Evolutionary conservation across 2,329 filamentous ascomycete genomes (phyloP), one percentile per base, ranked within the genome.

Genomic region (Talaromyces sp.): DNA sequence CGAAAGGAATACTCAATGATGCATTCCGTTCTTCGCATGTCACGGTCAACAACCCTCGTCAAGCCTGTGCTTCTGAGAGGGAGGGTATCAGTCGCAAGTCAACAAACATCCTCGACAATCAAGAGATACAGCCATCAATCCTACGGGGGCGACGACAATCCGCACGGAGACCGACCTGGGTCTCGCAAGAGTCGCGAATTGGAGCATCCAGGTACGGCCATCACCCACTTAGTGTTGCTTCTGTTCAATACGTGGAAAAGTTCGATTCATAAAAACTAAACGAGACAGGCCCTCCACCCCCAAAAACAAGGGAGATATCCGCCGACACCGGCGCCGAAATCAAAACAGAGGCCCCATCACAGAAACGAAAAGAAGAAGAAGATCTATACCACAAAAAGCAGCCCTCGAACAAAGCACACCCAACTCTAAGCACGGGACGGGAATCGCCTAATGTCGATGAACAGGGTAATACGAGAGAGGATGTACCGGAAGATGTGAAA

Each of bases 401-500:
- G 39, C 58, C 71, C 2, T 73, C 71, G 40, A 73, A 74, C 56
- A 67, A 71, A 2, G 70, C 71, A 19, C 63, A 61, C 4, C 70
- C 72, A 13, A 73, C 71, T 2, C 62, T 74, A 10, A 62, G 53
- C n/a, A 65, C 68, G 46, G 68, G 66, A 7, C 63, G 60, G 9
- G 63, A 69, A 40, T 70, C 70, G 2, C 65, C 66, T 8, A 65
- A 72, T 37, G 52, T 69, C 8, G 70, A 74, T 40, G 45, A 57
- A 2, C 55, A 69, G 5, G 72, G 72, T 0, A 64, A 68, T 1
- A 36, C 55, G 11, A 59, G 61, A 1, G 52, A 63, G 0, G 64
- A 73, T 63, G 51, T 71, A 1, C 69, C 72, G 0, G 62, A 69
- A 9, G 72, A 73, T 58, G 72, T 74, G 57, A 71, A 66, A 56